A percentile compares a stretch with the other conserved stretches of the same genome.
These are phyloP conservation scores for Berberis thunbergii DNA, from an alignment of 164 flowering plant genomes.

Conservation along the genomic window DNA sequence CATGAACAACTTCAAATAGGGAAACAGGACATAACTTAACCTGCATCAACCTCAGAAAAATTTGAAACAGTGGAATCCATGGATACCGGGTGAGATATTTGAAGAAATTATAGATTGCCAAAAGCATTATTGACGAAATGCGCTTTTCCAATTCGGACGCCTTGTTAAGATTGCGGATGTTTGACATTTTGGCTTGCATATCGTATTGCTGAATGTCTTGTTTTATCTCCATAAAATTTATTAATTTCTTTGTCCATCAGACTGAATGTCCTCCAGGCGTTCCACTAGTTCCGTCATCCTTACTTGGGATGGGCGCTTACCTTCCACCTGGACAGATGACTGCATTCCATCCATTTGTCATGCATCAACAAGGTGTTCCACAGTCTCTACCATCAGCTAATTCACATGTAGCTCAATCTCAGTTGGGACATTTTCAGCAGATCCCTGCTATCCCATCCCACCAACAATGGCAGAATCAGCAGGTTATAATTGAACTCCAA, in stretches of 20 bases:
- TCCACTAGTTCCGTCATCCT: conserved; percentile 46
- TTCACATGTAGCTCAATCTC: conserved; percentile 37
- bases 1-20: too few species aligned
- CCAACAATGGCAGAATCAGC: conserved; percentile 70
- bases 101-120: too few species aligned
- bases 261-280: conserved; percentile 49
- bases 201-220: too few species aligned
- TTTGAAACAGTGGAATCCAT: too few species aligned
- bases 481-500: conserved; percentile 27
- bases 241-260: conserved; percentile 21
- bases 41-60: too few species aligned
- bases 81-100: too few species aligned
- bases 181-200: too few species aligned
- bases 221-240: not conserved
- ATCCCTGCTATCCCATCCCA: conserved; percentile 46
- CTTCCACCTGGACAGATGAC: conserved; percentile 74
- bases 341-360: conserved; percentile 61
- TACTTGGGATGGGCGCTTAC: conserved; percentile 62
- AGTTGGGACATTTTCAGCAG: conserved; percentile 48
- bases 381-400: conserved; percentile 24
- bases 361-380: conserved; percentile 72
- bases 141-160: too few species aligned
- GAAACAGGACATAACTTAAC: too few species aligned
- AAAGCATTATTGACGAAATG: too few species aligned
- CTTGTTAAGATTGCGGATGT: too few species aligned